Evolutionary conservation across 2,329 filamentous ascomycete genomes (phyloP), one percentile per base, ranked within the genome.

Genomic region (Aspergillus viridinutans): DNA sequence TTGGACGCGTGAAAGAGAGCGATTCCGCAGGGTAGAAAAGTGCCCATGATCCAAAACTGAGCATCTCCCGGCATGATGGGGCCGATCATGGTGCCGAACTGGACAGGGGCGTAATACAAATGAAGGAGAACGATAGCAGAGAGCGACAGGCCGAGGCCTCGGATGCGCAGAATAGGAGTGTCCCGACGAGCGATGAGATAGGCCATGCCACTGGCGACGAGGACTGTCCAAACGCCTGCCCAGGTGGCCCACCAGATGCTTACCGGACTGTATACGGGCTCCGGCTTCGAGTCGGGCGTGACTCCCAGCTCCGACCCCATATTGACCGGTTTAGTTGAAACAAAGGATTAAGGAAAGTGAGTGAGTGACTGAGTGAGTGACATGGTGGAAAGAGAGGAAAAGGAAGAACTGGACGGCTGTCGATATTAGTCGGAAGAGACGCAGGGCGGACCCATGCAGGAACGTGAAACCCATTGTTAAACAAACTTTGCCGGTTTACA

Each of bases 31-130:
- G 86, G 86, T 3, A 88, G 74, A 68, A 84, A 86, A 55, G 85
- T 76, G 59, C 82, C 81, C 86, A 89, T 89, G 69, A 86, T 79
- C 84, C 85, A 89, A 68, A 80, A 89, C 69, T 87, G 83, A 17
- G 77, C 76, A 21, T 78, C 74, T 53, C 83, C 83, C 0, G 83
- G 81, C 56, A 75, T 67, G 25, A 65, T 56, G 5, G 71, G 58
- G 32, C 73, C 73, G 7, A 76, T 59, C 54, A 73, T 68, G 50
- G 69, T 70, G 17, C 67, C 71, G 32, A 74, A 64, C 56, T 76
- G 70, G 29, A 68, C 68, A 9, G 69, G 59, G 32, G 69, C 60
- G 63, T 68, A 71, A 60, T 76, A 77, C 17, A 76, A 58, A 61
- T 77, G 74, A 48, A 77, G 70, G 21, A 73, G 57, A 1, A 68